A percentile compares a stretch with the other conserved stretches of the same genome.
Evolutionary conservation across 495 filamentous ascomycete genomes (phyloP).

Genomic region (Penicillium daleae): DNA sequence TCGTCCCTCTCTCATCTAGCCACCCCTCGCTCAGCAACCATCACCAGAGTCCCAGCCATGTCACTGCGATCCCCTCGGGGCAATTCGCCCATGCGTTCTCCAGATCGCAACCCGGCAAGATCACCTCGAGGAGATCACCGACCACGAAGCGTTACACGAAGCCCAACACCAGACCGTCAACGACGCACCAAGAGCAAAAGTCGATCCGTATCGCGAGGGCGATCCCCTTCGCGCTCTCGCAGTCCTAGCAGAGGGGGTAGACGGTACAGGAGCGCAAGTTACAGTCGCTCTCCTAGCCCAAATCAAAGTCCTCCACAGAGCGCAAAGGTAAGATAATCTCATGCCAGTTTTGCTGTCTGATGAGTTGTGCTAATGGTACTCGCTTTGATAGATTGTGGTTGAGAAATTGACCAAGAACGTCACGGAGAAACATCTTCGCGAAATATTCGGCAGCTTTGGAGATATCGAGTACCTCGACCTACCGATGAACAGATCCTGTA

Average conservation of each 20-base stretch:
- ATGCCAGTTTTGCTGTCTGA: background rate
- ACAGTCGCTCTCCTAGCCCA: constrained; percentile 54
- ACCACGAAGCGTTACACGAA: constrained; percentile 40
- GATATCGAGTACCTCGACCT: constrained; percentile 84
- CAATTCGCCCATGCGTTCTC: constrained; percentile 29
- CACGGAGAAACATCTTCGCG: constrained; percentile 80
- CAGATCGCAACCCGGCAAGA: constrained; percentile 37
- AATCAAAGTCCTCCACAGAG: constrained; percentile 51
- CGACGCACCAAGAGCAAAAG: constrained; percentile 36
- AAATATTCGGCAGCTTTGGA: constrained; percentile 92
- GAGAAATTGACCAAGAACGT: constrained; percentile 97
- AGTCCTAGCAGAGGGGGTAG: constrained; percentile 45
- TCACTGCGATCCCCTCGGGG: constrained; percentile 27
- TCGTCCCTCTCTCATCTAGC: background rate
- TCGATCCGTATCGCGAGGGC: constrained; percentile 45
- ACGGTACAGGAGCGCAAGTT: constrained; percentile 46
- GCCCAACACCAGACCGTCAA: constrained; percentile 32
- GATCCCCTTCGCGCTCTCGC: constrained; percentile 32
- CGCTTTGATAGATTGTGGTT: constrained; percentile 77
- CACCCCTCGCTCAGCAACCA: background rate
- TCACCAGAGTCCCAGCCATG: constrained; percentile 20
- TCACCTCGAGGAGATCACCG: constrained; percentile 51
- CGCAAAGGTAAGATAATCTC: constrained; percentile 54
- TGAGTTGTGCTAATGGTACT: background rate
- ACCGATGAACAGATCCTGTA: constrained; percentile 86